A percentile compares a stretch with the other conserved stretches of the same genome.
phyloP scores from a whole-genome alignment of 2,329 filamentous ascomycete genomes.

The Basipetospora chlamydospora region DNA sequence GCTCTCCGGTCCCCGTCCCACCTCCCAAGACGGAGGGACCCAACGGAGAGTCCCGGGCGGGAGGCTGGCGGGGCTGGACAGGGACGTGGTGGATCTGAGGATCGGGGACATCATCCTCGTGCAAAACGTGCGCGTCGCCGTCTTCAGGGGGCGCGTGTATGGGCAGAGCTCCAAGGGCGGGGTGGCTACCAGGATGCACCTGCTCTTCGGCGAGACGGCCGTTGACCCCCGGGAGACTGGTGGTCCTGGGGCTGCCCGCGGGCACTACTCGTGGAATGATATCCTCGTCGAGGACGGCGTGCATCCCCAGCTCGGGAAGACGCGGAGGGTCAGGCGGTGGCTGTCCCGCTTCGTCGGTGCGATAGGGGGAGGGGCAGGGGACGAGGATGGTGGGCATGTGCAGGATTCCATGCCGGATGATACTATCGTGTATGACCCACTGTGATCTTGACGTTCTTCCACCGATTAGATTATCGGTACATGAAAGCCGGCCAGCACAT shows the following conservation, averaged over 20 bases:
- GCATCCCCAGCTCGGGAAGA: slow-evolving; percentile 45
- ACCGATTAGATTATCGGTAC: no score
- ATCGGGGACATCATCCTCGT: slow-evolving; percentile 66
- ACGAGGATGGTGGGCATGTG: slow-evolving; percentile 5
- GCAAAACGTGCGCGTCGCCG: slow-evolving; percentile 62
- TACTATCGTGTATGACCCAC: slow-evolving; percentile 20
- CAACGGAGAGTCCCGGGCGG: no score
- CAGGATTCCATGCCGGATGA: slow-evolving; percentile 20
- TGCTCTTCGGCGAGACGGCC: slow-evolving; percentile 45
- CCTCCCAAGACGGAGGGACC: no score
- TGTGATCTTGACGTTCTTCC: no score
- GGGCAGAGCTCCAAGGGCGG: slow-evolving; percentile 66
- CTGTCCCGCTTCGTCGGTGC: slow-evolving; percentile 50
- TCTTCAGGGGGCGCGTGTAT: slow-evolving; percentile 65
- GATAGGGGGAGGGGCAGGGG: slow-evolving; percentile 6
- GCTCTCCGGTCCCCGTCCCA: slow-evolving; percentile 42
- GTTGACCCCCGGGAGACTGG: slow-evolving; percentile 33
- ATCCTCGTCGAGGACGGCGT: slow-evolving; percentile 19
- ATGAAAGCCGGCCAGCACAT: no score
- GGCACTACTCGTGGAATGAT: slow-evolving; percentile 40
- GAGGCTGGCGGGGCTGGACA: slow-evolving; percentile 9
- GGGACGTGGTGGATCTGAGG: slow-evolving; percentile 32
- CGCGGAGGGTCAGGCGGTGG: slow-evolving; percentile 60
- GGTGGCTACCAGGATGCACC: slow-evolving; percentile 48
- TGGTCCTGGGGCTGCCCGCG: slow-evolving; percentile 35